Evolutionary conservation across 345 rosid genomes (phyloP).

Genomic region (Alliaria petiolata): DNA sequence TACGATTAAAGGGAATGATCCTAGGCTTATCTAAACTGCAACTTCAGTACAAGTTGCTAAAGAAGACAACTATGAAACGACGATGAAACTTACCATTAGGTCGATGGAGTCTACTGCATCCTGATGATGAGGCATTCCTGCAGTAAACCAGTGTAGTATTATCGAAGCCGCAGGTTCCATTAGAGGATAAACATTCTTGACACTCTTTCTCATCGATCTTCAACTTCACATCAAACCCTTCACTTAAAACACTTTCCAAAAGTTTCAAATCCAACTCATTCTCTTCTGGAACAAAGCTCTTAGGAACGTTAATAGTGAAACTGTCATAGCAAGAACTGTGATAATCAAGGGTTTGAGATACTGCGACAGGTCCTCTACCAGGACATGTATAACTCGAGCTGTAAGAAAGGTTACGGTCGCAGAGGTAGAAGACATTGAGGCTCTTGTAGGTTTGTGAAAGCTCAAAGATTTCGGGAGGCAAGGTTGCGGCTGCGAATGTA

Average conservation of each 20-base stretch:
- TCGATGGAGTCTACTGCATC: background rate
- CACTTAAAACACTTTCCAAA: background rate
- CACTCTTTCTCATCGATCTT: constrained; percentile 14
- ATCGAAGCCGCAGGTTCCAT: constrained; percentile 24
- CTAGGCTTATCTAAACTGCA: background rate
- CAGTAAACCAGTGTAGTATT: background rate
- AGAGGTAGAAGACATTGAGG: constrained; percentile 27
- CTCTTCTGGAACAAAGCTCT: background rate
- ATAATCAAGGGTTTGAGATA: background rate
- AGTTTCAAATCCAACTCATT: no score
- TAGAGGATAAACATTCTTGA: background rate
- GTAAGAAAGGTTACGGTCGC: background rate
- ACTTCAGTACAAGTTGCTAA: background rate
- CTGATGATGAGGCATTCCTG: background rate
- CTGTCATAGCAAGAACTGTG: background rate
- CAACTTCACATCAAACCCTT: constrained; percentile 37
- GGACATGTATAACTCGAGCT: background rate
- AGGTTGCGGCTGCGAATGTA: background rate
- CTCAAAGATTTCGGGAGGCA: constrained; percentile 8
- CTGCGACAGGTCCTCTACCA: background rate
- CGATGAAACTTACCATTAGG: constrained; percentile 8
- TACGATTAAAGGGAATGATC: background rate
- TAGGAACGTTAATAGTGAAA: constrained; percentile 1
- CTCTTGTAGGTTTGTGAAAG: background rate
- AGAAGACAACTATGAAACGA: background rate